phyloP scores from a whole-genome alignment of 805 yeast genomes.

The Clavispora asparagi region DNA sequence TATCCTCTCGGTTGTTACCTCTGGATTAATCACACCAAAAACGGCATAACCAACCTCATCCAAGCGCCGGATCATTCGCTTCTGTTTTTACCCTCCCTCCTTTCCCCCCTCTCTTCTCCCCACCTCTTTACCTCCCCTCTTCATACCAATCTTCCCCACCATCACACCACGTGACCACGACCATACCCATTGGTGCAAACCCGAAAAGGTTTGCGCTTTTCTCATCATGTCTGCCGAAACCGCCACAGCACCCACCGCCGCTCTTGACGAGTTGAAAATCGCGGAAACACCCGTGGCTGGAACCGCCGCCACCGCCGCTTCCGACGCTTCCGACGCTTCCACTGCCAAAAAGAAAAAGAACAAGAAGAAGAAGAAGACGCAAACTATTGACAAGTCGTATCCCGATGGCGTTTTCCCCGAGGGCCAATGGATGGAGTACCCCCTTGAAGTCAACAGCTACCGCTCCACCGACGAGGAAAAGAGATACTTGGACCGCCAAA shows the following conservation, averaged over 20 bases:
- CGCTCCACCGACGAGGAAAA: conserved; percentile 85
- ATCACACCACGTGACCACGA: conserved; percentile 2
- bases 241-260: neutral
- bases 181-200: neutral
- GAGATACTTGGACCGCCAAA: conserved; percentile 67
- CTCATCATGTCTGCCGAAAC: conserved; percentile 1
- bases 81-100: too few species aligned
- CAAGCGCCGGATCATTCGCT: too few species aligned
- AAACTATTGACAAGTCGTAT: conserved; percentile 61
- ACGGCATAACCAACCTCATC: too few species aligned
- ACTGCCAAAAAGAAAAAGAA: conserved; percentile 35
- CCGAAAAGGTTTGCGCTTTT: neutral
- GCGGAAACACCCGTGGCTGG: neutral
- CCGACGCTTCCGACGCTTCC: conserved; percentile 4
- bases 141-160: too few species aligned
- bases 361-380: conserved; percentile 45
- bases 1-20: too few species aligned
- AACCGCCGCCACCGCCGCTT: neutral
- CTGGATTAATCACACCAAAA: too few species aligned
- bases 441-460: conserved; percentile 55
- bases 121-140: too few species aligned
- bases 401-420: conserved; percentile 76
- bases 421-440: conserved; percentile 82
- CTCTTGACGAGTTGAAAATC: conserved; percentile 2
- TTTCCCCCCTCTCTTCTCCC: too few species aligned